These are phyloP conservation scores for Ceratobasidium sp. DNA, from an alignment of 1,284 basidiomycete genomes.

Conservation along the genomic window DNA sequence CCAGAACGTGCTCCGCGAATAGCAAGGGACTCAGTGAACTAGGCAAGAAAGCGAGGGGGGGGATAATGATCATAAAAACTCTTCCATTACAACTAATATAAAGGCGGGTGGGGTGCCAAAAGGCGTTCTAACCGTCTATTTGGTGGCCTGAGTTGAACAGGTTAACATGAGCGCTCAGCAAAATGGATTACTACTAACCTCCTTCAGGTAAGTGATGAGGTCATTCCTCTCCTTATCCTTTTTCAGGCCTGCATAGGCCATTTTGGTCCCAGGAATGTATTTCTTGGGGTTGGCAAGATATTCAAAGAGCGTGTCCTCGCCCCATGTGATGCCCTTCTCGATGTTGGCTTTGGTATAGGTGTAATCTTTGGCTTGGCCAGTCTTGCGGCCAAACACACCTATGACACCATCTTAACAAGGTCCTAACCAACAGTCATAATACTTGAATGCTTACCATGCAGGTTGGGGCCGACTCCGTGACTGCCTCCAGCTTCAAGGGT, in stretches of 20 bases:
- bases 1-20: not conserved
- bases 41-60: not conserved
- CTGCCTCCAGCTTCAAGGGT: constrained; percentile 84
- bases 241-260: constrained; percentile 97
- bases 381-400: constrained; percentile 87
- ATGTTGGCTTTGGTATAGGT: constrained; percentile 96
- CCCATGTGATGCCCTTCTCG: constrained; percentile 91
- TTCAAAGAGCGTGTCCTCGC: constrained; percentile 87
- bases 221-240: constrained; percentile 96
- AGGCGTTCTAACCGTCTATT: constrained; percentile 11
- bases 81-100: constrained; percentile 23
- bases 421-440: constrained; percentile 11
- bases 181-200: constrained; percentile 55
- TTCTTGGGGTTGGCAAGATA: constrained; percentile 98
- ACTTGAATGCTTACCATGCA: constrained; percentile 74
- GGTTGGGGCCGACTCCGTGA: constrained; percentile 93
- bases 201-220: constrained; percentile 81
- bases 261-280: constrained; percentile 97
- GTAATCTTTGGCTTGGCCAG: constrained; percentile 87
- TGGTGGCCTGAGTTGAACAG: constrained; percentile 7
- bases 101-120: not conserved
- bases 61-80: constrained; percentile 1
- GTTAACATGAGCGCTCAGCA: not conserved
- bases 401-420: constrained; percentile 31
- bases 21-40: not conserved